A percentile compares a stretch with the other conserved stretches of the same genome.
Conservation (phyloP, 2,329 filamentous ascomycete species). For the Furcasterigmium sp. region DNA sequence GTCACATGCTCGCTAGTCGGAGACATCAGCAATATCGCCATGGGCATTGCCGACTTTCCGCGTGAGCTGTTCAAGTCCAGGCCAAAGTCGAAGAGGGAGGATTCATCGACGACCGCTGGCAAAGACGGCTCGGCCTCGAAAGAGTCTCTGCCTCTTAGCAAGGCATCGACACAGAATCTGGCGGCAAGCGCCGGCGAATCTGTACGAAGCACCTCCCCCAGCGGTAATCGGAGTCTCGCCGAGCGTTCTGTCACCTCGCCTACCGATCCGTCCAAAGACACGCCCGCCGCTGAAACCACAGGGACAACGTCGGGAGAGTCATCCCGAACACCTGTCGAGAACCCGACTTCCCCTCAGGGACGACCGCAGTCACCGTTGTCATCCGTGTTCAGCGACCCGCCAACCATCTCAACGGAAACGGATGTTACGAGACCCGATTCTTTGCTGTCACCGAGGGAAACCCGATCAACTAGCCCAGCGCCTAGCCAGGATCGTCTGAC, state of each 20-base stretch:
- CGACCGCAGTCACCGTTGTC: neutral
- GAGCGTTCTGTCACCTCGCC: too few species aligned
- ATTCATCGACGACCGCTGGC: neutral
- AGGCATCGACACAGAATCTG: neutral
- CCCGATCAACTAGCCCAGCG: neutral
- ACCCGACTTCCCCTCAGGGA: too few species aligned
- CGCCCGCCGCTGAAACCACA: too few species aligned
- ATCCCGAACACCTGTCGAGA: too few species aligned
- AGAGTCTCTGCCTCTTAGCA: neutral
- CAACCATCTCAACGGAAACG: neutral
- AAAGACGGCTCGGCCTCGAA: neutral
- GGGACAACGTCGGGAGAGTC: too few species aligned
- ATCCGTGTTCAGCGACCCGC: neutral
- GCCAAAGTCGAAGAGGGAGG: conserved; percentile 12
- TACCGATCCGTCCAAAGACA: too few species aligned
- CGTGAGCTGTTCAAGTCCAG: conserved; percentile 46
- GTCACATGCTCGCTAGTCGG: conserved; percentile 74
- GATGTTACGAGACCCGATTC: neutral
- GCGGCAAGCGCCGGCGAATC: too few species aligned
- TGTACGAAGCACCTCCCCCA: too few species aligned
- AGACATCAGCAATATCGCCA: conserved; percentile 73
- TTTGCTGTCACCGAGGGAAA: neutral
- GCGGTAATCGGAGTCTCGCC: too few species aligned
- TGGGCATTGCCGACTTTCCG: conserved; percentile 74
- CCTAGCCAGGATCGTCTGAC: too few species aligned